phyloP scores from a whole-genome alignment of 2,329 filamentous ascomycete genomes.

The Leptographium procerum region DNA sequence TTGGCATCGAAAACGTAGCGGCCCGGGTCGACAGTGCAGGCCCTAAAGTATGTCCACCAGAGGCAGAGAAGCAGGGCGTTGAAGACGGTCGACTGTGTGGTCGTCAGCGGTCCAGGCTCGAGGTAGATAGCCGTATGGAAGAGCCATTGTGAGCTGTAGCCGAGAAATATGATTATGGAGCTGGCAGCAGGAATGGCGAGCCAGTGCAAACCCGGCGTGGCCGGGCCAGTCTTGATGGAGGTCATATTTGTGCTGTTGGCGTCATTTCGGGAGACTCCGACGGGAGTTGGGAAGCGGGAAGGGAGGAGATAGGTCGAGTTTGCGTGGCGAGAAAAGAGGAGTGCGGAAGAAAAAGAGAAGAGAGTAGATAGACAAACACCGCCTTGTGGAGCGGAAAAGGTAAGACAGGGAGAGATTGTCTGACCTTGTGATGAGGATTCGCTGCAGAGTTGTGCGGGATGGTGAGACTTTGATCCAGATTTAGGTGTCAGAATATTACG shows the following conservation, averaged over 20 bases:
- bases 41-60: conserved; percentile 57
- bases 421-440: background rate
- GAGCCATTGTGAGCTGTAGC: conserved; percentile 61
- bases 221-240: conserved; percentile 21
- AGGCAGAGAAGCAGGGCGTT: conserved; percentile 54
- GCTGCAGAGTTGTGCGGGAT: background rate
- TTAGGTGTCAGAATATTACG: background rate
- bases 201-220: conserved; percentile 33
- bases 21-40: conserved; percentile 47
- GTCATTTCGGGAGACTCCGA: background rate
- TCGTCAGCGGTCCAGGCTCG: conserved; percentile 47
- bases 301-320: too few species aligned
- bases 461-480: background rate
- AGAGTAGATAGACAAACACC: too few species aligned
- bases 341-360: background rate
- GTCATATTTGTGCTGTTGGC: conserved; percentile 8
- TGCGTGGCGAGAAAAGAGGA: background rate
- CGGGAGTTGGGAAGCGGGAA: background rate
- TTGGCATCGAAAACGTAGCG: conserved; percentile 31
- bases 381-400: too few species aligned
- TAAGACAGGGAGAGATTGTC: too few species aligned
- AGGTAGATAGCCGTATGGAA: conserved; percentile 50
- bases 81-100: conserved; percentile 47
- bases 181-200: conserved; percentile 61
- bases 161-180: conserved; percentile 54